Percentiles rank a stretch among this genome's conserved stretches.
Conservation (phyloP, 1,139 yeast species). For the Blastobotrys indianensis region DNA sequence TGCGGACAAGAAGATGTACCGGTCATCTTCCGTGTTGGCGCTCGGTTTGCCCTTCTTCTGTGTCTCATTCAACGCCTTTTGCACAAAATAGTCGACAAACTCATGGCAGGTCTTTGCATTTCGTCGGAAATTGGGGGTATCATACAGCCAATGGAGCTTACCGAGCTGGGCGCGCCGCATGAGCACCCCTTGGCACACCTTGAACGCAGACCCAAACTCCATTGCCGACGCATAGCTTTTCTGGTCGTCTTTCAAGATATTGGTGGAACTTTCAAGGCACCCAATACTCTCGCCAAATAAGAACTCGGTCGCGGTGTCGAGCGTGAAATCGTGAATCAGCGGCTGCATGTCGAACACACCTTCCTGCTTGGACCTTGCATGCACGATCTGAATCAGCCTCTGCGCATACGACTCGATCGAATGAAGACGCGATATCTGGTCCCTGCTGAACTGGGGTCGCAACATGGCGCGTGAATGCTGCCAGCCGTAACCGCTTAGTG, state of each 20-base stretch:
- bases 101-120: constrained; percentile 25
- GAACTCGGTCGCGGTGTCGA: constrained; percentile 56
- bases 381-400: constrained; percentile 28
- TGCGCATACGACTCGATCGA: constrained; percentile 43
- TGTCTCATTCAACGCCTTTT: constrained; percentile 21
- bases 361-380: constrained; percentile 17
- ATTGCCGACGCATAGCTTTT: constrained; percentile 10
- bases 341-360: constrained; percentile 44
- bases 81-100: constrained; percentile 31
- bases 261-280: constrained; percentile 21
- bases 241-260: background rate
- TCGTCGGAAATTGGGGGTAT: constrained; percentile 32
- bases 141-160: constrained; percentile 15
- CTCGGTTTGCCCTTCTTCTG: constrained; percentile 15
- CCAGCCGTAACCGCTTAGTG: constrained; percentile 51
- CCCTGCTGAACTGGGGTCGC: constrained; percentile 53
- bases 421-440: constrained; percentile 47
- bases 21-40: constrained; percentile 6
- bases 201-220: constrained; percentile 44
- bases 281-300: constrained; percentile 48
- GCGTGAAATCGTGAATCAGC: constrained; percentile 46
- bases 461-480: constrained; percentile 52
- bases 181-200: constrained; percentile 37
- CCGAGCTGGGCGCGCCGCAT: constrained; percentile 31
- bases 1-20: constrained; percentile 35